phyloP scores from a whole-genome alignment of 2,329 filamentous ascomycete species.

The Sporothrix pseudoabietina region DNA sequence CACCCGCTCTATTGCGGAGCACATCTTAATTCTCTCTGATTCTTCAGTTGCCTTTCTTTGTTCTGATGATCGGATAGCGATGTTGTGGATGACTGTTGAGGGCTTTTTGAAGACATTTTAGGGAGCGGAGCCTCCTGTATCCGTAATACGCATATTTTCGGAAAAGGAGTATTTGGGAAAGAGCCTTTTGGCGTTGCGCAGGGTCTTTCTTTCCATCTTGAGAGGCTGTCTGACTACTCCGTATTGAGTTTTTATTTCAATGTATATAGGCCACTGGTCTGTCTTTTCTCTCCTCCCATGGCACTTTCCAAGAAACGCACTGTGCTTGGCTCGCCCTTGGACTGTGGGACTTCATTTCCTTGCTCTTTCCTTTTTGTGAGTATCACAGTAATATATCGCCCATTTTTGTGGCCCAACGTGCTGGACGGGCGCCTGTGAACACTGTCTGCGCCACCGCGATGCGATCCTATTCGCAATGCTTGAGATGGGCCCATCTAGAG shows the following conservation, averaged over 20 bases:
- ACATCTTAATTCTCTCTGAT: not conserved
- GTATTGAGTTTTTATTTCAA: not conserved
- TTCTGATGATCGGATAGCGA: not conserved
- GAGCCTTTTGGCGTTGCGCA: not conserved
- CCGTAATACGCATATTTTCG: too few relatives aligned
- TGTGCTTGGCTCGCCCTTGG: slow-evolving; percentile 25
- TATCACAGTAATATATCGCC: too few relatives aligned
- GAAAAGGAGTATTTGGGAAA: not conserved
- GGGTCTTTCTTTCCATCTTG: not conserved
- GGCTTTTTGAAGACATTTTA: slow-evolving; percentile 15
- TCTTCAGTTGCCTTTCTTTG: not conserved
- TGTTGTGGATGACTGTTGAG: not conserved
- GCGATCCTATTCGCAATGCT: slow-evolving; percentile 3
- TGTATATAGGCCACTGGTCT: not conserved
- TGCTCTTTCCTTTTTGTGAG: not conserved
- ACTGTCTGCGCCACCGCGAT: not conserved
- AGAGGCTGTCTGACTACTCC: not conserved
- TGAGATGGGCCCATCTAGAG: not conserved
- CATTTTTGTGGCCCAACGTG: not conserved
- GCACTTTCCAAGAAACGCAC: not conserved
- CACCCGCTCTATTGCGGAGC: not conserved
- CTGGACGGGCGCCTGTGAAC: not conserved
- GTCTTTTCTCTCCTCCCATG: slow-evolving; percentile 6
- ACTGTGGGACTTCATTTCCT: slow-evolving; percentile 24
- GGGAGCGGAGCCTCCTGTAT: not conserved